Evolutionary conservation across 2,329 filamentous ascomycete genomes (phyloP).

Genomic region (Teratosphaeria epicoccoides): DNA sequence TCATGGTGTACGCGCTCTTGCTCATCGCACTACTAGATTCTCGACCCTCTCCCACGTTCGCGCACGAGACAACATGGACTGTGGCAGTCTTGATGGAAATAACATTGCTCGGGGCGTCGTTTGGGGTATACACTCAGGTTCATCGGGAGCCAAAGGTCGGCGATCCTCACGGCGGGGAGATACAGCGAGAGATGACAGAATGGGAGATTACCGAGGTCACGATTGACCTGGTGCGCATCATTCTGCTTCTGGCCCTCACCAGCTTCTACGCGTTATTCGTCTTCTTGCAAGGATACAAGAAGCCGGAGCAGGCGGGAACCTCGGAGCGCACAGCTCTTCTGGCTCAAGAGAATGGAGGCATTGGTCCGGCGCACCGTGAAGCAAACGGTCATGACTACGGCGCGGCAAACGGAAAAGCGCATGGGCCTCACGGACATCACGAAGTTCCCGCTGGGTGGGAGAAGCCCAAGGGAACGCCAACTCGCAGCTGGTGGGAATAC

Average conservation of each 20-base stretch:
- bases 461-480: conserved; percentile 72
- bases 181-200: conserved; percentile 34
- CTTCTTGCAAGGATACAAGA: not conserved
- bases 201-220: conserved; percentile 58
- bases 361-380: conserved; percentile 39
- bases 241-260: conserved; percentile 51
- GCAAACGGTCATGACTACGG: conserved; percentile 34
- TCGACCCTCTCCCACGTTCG: conserved; percentile 65
- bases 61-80: conserved; percentile 72
- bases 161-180: conserved; percentile 27
- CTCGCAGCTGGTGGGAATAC: conserved; percentile 94
- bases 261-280: conserved; percentile 45
- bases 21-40: conserved; percentile 80
- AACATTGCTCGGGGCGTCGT: conserved; percentile 57
- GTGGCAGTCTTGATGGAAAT: conserved; percentile 63
- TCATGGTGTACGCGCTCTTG: conserved; percentile 79
- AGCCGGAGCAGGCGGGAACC: conserved; percentile 17
- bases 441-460: conserved; percentile 63
- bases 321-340: conserved; percentile 25
- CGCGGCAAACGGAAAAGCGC: conserved; percentile 41
- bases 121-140: conserved; percentile 55
- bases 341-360: conserved; percentile 25
- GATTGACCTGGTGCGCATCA: conserved; percentile 57
- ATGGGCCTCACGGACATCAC: not conserved
- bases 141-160: conserved; percentile 54